Evolutionary conservation across 768 basidiomycete species (phyloP).

Genomic region (Solioccasus polychromus): DNA sequence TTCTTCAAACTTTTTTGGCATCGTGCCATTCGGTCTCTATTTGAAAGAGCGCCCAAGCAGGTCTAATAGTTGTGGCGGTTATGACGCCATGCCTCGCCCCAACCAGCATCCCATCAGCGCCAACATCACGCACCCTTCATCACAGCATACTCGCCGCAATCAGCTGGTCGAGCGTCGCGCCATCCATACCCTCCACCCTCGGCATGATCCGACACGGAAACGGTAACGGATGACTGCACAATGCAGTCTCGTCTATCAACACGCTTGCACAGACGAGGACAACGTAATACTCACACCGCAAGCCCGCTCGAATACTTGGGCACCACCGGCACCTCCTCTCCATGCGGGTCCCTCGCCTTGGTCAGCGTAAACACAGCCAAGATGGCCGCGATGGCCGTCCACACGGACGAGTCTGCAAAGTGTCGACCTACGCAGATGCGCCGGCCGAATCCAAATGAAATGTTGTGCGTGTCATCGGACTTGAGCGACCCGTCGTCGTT

Average conservation of each 20-base stretch:
- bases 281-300: slow-evolving; percentile 12
- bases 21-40: no score
- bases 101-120: no score
- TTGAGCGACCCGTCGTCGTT: no score
- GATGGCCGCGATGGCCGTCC: slow-evolving; percentile 14
- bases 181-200: slow-evolving; percentile 6
- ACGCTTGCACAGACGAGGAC: no score
- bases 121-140: no score
- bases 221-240: slow-evolving; percentile 8
- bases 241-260: no score
- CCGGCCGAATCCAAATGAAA: slow-evolving; percentile 26
- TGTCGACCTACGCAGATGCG: slow-evolving; percentile 24
- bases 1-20: no score
- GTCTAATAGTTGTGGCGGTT: no score
- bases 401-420: slow-evolving; percentile 19
- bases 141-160: background rate
- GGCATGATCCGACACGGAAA: slow-evolving; percentile 10
- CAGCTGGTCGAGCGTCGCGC: slow-evolving; percentile 1
- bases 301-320: slow-evolving; percentile 14
- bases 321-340: slow-evolving; percentile 12
- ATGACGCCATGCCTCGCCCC: no score
- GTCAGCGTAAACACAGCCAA: slow-evolving; percentile 13
- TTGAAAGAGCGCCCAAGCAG: no score
- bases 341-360: slow-evolving; percentile 4
- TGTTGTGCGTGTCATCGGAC: slow-evolving; percentile 7